phyloP scores from a whole-genome alignment of 1,284 basidiomycete genomes.

The Apiotrichum akiyoshidainum region DNA sequence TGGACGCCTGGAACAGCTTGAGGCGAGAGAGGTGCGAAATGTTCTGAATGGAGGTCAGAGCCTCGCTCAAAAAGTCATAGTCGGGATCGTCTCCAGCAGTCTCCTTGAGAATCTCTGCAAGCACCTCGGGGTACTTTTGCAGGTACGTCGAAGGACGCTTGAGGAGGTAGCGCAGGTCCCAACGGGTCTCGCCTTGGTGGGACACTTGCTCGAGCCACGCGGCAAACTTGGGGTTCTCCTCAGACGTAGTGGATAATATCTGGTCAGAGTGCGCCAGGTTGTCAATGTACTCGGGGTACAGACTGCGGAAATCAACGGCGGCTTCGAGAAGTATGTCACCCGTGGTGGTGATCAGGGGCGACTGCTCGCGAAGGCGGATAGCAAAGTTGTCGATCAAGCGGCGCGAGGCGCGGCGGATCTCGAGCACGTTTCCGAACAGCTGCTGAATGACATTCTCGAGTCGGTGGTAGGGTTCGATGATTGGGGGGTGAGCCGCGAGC shows the following conservation, averaged over 20 bases:
- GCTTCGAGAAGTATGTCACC: constrained; percentile 88
- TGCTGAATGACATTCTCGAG: constrained; percentile 79
- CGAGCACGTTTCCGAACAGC: constrained; percentile 82
- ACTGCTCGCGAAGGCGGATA: constrained; percentile 82
- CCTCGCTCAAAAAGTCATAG: constrained; percentile 69
- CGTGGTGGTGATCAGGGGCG: constrained; percentile 75
- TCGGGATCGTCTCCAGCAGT: constrained; percentile 76
- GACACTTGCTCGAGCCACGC: constrained; percentile 72
- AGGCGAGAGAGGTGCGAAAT: constrained; percentile 72
- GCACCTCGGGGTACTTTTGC: constrained; percentile 80
- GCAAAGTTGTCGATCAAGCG: constrained; percentile 78
- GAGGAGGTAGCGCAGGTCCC: constrained; percentile 84
- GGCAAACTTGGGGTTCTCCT: constrained; percentile 75
- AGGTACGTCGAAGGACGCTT: constrained; percentile 82
- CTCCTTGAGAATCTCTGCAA: constrained; percentile 79
- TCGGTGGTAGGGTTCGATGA: constrained; percentile 61
- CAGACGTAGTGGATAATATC: constrained; percentile 76
- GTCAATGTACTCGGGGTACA: constrained; percentile 82
- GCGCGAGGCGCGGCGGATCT: constrained; percentile 76
- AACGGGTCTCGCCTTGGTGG: constrained; percentile 65
- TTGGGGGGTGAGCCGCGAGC: constrained; percentile 64
- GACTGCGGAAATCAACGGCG: constrained; percentile 79
- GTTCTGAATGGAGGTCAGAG: constrained; percentile 71
- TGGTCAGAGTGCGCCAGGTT: constrained; percentile 82
- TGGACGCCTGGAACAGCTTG: constrained; percentile 78